Base-by-base conservation (phyloP, 768 basidiomycete species). In the Mycena maculata region DNA sequence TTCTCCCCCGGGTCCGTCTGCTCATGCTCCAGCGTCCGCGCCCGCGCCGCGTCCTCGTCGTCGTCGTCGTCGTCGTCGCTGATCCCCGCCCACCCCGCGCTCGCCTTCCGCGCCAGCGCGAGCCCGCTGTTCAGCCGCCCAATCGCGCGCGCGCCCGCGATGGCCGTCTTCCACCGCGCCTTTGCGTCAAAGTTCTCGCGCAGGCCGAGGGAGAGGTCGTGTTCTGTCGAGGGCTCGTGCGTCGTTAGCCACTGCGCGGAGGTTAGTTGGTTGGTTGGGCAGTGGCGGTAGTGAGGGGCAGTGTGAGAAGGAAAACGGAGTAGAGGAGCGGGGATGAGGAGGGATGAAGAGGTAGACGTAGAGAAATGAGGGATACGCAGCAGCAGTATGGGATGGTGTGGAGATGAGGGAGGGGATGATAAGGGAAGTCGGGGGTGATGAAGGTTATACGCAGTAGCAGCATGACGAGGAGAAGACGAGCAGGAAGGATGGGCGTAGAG, bases 131-230 rank as follows among this genome's bases (percentile, higher is more conserved):
- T 78, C 22, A 86, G 76, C 27, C 85, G 78, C 31, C 77, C 73
- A 16, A 85, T 39, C 0, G 82, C 85, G 18, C 84, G 79, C 25
- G 85, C 84, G 31, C 83, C 81, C 1, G 80, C 73, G 71, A 96
- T 93, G 16, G 92, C 92, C 2, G 82, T 80, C 54, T 87, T 85
- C 95, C 94, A 96, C 41, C 85, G 85, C 2, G 88, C 89, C 45
- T 84, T 85, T 0, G 94, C 85, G 73, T 94, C 84, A 78, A 97
- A 96, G 81, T 95, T 88, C 33, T 94, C 90, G 33, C 92, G 91
- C 53, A 98, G 81, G 13, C 92, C 93, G 13, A 74, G 75, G 18
- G 80, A 83, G 44, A 98, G 84, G 72, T 98, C 95, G 76, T 92
- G 86, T 56, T 95, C 92, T 7, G 83, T 84, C 0, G 89, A 88